Base-by-base conservation (phyloP, 2,329 filamentous ascomycete species). In the Hypoxylon sp. region DNA sequence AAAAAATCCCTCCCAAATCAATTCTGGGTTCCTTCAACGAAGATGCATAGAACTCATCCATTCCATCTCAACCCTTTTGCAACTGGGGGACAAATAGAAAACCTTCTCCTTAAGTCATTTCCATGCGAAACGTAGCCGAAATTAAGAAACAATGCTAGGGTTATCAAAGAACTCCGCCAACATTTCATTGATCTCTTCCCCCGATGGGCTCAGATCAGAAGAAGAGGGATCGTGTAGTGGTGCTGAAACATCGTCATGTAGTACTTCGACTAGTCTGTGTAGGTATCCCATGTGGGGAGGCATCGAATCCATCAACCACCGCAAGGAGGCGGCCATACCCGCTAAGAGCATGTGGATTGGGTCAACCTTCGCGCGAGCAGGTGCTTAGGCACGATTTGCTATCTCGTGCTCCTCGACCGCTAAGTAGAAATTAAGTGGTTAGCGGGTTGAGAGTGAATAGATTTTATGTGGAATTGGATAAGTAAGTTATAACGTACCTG, bases 321-420 rank as follows among this genome's bases (percentile, higher is more conserved):
- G 14, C 6, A 17, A 20, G 31, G 22, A 14, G 22, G 13, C 14
- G 13, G 4, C 25, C 2, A 13, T 7, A 11, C 11, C 33, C 30
- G 17, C 8, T 2, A 42, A 60, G 30, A 33, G 20, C 7, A 11
- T 37, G 46, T 51, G 8, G 40, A 33, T n/a, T 37, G 55, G 17
- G 42, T 10, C n/a, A n/a, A 17, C 11, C 54, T n/a, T 42, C 10
- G 42, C 49, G 54, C 49, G 33, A 37, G 33, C 3, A 27, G 17
- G 33, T 53, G 49, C 46, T 70, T 62, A 75, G 60, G 70, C 48
- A 69, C 72, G 73, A 63, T 65, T 66, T 49, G 33, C 60, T 74
- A 75, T 74, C 68, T 75, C 73, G 66, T 75, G 66, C 48, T 75
- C 73, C 48, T 75, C 72, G 14, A 69, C 73, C 72, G 17, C 10